A percentile compares a stretch with the other conserved stretches of the same genome.
These are phyloP conservation scores for Amaranthus hypochondriacus DNA, from an alignment of 148 eudicot species.

Conservation along the genomic window DNA sequence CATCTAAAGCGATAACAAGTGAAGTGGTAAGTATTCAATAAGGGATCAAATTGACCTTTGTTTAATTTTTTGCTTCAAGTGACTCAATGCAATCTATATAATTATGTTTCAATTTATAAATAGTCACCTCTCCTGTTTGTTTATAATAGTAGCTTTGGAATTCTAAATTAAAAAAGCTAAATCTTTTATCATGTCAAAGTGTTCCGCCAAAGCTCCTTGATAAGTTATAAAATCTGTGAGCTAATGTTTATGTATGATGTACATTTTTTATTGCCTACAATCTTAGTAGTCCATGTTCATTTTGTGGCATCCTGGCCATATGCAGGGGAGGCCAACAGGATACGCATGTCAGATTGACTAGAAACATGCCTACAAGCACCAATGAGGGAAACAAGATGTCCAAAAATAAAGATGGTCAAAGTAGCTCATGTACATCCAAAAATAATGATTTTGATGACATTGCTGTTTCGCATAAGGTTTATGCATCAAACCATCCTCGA, in stretches of 20 bases:
- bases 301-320: neutral
- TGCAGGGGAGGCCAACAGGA: constrained; percentile 52
- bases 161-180: too few relatives aligned
- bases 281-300: neutral
- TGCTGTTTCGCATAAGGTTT: constrained; percentile 42
- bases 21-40: constrained; percentile 35
- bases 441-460: constrained; percentile 44
- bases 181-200: too few relatives aligned
- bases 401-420: constrained; percentile 28
- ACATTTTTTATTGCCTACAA: neutral
- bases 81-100: neutral
- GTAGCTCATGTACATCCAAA: constrained; percentile 23
- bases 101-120: neutral
- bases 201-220: too few relatives aligned
- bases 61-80: neutral
- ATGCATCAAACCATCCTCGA: constrained; percentile 23
- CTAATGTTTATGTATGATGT: neutral
- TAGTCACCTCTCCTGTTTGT: neutral
- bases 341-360: constrained; percentile 29
- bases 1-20: constrained; percentile 30
- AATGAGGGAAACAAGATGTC: constrained; percentile 34
- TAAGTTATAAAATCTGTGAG: too few relatives aligned
- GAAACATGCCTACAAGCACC: constrained; percentile 41
- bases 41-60: neutral
- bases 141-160: too few relatives aligned